A percentile compares a stretch with the other conserved stretches of the same genome.
These are phyloP conservation scores for Neofusicoccum parvum DNA, from an alignment of 2,329 filamentous ascomycete genomes.

Conservation along the genomic window DNA sequence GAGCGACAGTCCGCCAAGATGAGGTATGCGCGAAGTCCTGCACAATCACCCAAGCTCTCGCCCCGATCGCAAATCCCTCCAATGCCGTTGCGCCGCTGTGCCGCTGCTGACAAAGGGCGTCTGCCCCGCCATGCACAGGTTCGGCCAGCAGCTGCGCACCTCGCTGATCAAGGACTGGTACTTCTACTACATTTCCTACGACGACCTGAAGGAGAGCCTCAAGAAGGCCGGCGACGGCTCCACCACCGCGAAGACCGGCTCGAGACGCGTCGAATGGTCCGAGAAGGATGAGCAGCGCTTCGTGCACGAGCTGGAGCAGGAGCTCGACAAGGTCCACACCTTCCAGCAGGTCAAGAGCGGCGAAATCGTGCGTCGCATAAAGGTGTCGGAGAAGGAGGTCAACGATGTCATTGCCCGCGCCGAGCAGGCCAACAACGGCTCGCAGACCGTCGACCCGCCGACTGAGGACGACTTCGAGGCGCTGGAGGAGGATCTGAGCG, in stretches of 20 bases:
- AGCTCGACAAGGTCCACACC: constrained; percentile 96
- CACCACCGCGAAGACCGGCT: constrained; percentile 16
- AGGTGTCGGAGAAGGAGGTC: constrained; percentile 85
- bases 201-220: constrained; percentile 84
- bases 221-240: constrained; percentile 63
- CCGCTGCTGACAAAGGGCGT: background rate
- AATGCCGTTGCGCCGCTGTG: background rate
- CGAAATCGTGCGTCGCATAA: constrained; percentile 90
- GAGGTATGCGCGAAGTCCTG: constrained; percentile 3
- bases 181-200: constrained; percentile 98
- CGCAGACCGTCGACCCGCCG: constrained; percentile 48
- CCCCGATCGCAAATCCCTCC: background rate
- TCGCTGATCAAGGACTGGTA: constrained; percentile 96
- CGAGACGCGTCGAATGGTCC: constrained; percentile 66
- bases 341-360: constrained; percentile 98
- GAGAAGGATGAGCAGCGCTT: constrained; percentile 92
- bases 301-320: constrained; percentile 80
- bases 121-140: constrained; percentile 53
- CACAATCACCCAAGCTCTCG: constrained; percentile 2
- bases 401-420: constrained; percentile 79
- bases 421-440: constrained; percentile 35
- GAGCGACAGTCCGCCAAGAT: constrained; percentile 3
- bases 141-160: constrained; percentile 94
- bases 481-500: constrained; percentile 91
- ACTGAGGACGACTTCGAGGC: constrained; percentile 92